Conservation (phyloP, 345 rosid species). For the Gossypium raimondii region DNA sequence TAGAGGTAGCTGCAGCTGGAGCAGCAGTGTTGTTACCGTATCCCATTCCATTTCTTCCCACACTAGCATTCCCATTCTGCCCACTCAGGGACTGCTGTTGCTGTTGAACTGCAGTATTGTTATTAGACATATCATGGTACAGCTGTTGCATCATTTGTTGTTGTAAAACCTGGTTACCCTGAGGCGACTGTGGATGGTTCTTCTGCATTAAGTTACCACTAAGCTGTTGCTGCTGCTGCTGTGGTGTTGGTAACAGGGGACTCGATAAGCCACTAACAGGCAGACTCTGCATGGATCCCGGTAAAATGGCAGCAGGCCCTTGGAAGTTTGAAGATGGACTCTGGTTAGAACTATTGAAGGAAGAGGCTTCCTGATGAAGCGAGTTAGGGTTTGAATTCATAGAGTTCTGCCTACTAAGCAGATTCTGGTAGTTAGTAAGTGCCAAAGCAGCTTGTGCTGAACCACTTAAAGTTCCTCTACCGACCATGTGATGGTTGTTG, state of each 20-base stretch:
- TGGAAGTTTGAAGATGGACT: conserved; percentile 66
- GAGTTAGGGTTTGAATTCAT: conserved; percentile 59
- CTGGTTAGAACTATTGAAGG: conserved; percentile 50
- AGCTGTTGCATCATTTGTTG: conserved; percentile 82
- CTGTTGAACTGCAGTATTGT: conserved; percentile 34
- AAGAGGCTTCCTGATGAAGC: conserved; percentile 58
- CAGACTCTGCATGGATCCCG: conserved; percentile 62
- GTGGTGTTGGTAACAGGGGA: conserved; percentile 43
- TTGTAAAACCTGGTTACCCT: conserved; percentile 60
- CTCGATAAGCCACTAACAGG: conserved; percentile 46
- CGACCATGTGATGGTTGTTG: conserved; percentile 44
- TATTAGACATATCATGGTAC: conserved; percentile 68
- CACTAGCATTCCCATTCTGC: conserved; percentile 34
- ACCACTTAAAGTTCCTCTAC: conserved; percentile 61
- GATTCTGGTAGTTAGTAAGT: conserved; percentile 65
- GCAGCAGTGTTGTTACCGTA: conserved; percentile 39
- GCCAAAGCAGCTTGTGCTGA: conserved; percentile 84
- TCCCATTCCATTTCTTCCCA: conserved; percentile 34
- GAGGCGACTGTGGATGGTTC: conserved; percentile 45
- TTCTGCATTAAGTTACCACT: conserved; percentile 46
- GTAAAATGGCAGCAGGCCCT: conserved; percentile 42
- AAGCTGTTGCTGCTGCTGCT: conserved; percentile 41
- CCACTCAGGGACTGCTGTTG: conserved; percentile 39
- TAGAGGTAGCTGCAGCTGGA: conserved; percentile 32
- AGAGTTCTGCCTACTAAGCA: conserved; percentile 74